phyloP scores from a whole-genome alignment of 192 early-diverging fungal species.

The Entophlyctis luteolus region DNA sequence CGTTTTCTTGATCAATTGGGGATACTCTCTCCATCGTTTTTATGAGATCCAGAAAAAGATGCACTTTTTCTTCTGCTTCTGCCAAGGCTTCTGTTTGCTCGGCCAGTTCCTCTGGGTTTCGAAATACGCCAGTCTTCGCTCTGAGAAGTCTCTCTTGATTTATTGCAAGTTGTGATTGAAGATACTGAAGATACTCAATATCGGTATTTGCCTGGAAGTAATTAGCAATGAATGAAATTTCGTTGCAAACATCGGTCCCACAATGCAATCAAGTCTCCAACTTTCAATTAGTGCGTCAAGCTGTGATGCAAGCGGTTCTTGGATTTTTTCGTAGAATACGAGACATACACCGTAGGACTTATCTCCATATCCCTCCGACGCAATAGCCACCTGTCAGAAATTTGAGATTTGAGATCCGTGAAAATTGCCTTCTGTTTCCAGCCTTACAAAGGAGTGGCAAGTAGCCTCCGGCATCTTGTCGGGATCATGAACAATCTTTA shows the following conservation, averaged over 20 bases:
- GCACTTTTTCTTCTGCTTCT: slow-evolving; percentile 68
- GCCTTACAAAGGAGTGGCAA: slow-evolving; percentile 52
- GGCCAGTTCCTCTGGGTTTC: slow-evolving; percentile 7
- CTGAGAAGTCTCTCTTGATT: slow-evolving; percentile 44
- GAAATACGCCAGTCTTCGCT: slow-evolving; percentile 4
- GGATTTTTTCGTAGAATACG: slow-evolving; percentile 38
- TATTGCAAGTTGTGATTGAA: slow-evolving; percentile 41
- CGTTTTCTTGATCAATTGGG: slow-evolving; percentile 51
- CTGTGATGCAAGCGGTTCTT: slow-evolving; percentile 28
- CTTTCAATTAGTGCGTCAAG: slow-evolving; percentile 34
- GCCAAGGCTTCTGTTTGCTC: slow-evolving; percentile 16
- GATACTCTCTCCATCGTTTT: slow-evolving; percentile 53
- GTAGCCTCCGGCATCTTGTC: slow-evolving; percentile 37
- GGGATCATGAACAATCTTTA: slow-evolving; percentile 30
- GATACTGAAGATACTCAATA: slow-evolving; percentile 45
- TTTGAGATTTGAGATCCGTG: too few species aligned
- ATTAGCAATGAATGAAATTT: background rate
- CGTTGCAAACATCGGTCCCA: background rate
- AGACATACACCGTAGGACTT: slow-evolving; percentile 48
- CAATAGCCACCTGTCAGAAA: slow-evolving; percentile 34
- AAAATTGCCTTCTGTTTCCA: too few species aligned
- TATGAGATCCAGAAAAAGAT: slow-evolving; percentile 60
- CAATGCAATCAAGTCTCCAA: slow-evolving; percentile 33
- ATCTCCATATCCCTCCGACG: slow-evolving; percentile 39
- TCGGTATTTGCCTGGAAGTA: slow-evolving; percentile 26